Conservation (phyloP, 2,329 filamentous ascomycete species). For the Zasmidium angulare region DNA sequence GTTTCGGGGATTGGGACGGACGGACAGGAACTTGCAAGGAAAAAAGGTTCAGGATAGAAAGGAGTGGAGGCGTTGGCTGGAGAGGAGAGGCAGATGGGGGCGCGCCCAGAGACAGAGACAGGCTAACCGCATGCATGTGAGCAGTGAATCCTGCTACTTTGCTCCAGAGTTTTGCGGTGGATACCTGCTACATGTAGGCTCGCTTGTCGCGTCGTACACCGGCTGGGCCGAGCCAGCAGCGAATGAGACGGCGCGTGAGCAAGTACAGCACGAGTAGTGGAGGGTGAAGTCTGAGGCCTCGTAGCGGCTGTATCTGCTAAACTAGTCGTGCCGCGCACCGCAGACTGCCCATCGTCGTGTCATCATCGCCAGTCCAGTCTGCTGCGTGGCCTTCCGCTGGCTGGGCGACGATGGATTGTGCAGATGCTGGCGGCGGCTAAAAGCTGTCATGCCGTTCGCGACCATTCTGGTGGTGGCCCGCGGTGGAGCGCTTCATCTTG, state of each 20-base stretch:
- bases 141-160: neutral
- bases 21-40: conserved; percentile 6
- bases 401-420: conserved; percentile 15
- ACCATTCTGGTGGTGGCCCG: neutral
- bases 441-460: neutral
- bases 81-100: no score
- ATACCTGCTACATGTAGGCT: no score
- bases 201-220: neutral
- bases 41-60: conserved; percentile 17
- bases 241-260: neutral
- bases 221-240: conserved; percentile 1
- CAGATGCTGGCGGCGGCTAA: conserved; percentile 11
- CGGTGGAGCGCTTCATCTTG: conserved; percentile 2
- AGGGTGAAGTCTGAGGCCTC: neutral
- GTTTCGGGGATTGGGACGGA: conserved; percentile 7
- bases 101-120: conserved; percentile 9
- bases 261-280: neutral
- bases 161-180: neutral
- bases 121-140: conserved; percentile 8
- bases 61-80: conserved; percentile 18
- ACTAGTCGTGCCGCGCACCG: neutral
- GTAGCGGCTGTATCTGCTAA: neutral
- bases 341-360: conserved; percentile 3
- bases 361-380: conserved; percentile 10
- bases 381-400: no score